Conservation (phyloP, 768 basidiomycete species). For the Russula lepida region DNA sequence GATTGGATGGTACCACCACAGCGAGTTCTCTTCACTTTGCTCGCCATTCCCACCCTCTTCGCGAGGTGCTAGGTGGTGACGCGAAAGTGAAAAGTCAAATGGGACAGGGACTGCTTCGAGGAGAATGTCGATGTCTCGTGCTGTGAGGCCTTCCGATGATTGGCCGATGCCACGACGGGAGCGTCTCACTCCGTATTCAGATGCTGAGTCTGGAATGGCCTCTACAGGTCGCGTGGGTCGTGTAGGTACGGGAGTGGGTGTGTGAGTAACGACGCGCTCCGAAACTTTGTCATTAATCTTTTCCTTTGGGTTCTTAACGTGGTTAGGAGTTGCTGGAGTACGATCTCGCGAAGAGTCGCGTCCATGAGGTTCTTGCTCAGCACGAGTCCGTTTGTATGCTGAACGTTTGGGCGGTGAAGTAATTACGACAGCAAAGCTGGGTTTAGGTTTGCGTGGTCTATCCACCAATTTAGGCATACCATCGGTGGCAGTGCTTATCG, state of each 20-base stretch:
- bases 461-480: background rate
- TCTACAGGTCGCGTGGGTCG: background rate
- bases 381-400: background rate
- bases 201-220: background rate
- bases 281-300: background rate
- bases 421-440: conserved; percentile 5
- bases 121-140: conserved; percentile 4
- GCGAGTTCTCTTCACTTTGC: background rate
- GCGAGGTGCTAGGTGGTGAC: background rate
- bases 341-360: background rate
- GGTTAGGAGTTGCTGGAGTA: background rate
- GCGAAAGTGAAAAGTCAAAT: background rate
- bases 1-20: conserved; percentile 11
- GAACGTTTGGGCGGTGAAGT: background rate
- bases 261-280: background rate
- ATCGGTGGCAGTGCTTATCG: background rate
- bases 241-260: background rate
- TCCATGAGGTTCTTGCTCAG: background rate
- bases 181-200: background rate
- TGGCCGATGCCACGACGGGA: background rate
- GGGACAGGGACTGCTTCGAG: conserved; percentile 2
- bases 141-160: background rate
- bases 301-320: background rate
- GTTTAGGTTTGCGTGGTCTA: background rate
- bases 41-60: background rate